phyloP scores from a whole-genome alignment of 768 basidiomycete genomes.

The Lactarius psammicola region DNA sequence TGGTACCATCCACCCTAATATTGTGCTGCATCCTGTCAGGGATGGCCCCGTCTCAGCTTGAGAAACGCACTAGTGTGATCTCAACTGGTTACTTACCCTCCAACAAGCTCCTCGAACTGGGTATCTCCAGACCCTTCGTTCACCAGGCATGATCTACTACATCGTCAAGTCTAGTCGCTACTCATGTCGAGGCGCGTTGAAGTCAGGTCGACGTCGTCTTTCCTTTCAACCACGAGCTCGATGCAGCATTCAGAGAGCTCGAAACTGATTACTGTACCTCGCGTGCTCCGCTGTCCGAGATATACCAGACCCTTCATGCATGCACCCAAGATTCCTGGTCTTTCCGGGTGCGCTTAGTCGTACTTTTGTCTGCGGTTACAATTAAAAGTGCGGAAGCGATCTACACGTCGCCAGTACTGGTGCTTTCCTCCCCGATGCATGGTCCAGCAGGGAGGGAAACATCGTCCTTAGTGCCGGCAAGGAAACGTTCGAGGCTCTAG shows the following conservation, averaged over 20 bases:
- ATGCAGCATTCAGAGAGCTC: conserved; percentile 43
- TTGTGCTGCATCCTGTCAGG: background rate
- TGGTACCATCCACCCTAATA: background rate
- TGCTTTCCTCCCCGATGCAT: conserved; percentile 44
- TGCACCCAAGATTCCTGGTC: conserved; percentile 32
- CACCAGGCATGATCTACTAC: conserved; percentile 25
- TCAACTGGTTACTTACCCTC: conserved; percentile 26
- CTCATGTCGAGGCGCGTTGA: conserved; percentile 4
- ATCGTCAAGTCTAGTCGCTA: background rate
- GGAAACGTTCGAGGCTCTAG: conserved; percentile 58
- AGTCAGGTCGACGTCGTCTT: conserved; percentile 63
- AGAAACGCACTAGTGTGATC: conserved; percentile 23
- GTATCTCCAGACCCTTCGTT: conserved; percentile 23
- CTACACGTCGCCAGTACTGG: conserved; percentile 34
- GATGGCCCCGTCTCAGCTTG: conserved; percentile 19
- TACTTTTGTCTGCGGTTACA: conserved; percentile 24
- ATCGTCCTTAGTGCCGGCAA: conserved; percentile 57
- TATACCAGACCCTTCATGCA: conserved; percentile 40
- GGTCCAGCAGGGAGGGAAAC: conserved; percentile 64
- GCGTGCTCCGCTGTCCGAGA: conserved; percentile 43
- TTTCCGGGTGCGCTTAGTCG: conserved; percentile 12
- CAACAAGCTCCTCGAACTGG: conserved; percentile 12
- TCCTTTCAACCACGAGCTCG: conserved; percentile 44
- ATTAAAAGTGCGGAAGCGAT: conserved; percentile 1
- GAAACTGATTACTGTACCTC: conserved; percentile 47